Evolutionary conservation across 805 yeast genomes (phyloP).

Genomic region (Kodamaea neixiangensis): DNA sequence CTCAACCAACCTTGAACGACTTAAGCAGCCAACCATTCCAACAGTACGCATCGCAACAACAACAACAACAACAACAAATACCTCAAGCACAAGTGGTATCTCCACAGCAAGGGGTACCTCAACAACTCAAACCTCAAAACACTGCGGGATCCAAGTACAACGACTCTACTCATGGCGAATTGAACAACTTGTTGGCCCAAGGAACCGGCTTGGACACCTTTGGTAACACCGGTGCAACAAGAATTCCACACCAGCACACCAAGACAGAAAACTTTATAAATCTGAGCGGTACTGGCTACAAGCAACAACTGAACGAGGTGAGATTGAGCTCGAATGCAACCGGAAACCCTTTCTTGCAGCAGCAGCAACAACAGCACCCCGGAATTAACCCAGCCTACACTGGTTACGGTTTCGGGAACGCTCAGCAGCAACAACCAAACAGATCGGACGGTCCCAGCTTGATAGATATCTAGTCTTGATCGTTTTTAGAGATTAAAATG

Average conservation of each 20-base stretch:
- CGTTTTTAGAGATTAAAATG: background rate
- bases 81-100: conserved; percentile 13
- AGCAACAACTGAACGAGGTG: conserved; percentile 43
- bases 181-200: conserved; percentile 74
- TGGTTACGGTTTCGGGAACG: conserved; percentile 94
- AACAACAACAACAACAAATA: conserved; percentile 35
- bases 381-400: conserved; percentile 78
- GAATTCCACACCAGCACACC: conserved; percentile 93
- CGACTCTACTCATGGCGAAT: conserved; percentile 55
- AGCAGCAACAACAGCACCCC: conserved; percentile 20
- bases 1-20: conserved; percentile 26
- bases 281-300: conserved; percentile 84
- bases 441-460: conserved; percentile 45
- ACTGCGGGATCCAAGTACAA: conserved; percentile 37
- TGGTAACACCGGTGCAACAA: conserved; percentile 79
- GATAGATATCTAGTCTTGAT: conserved; percentile 39
- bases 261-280: conserved; percentile 77
- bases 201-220: conserved; percentile 95
- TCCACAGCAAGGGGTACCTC: conserved; percentile 16
- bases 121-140: conserved; percentile 28
- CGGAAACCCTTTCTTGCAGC: conserved; percentile 57
- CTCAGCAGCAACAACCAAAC: conserved; percentile 39
- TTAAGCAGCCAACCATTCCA: conserved; percentile 33
- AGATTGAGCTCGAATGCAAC: conserved; percentile 40
- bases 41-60: conserved; percentile 36